Evolutionary conservation across 2,329 filamentous ascomycete genomes (phyloP), one percentile per base, ranked within the genome.

Genomic region (Drechslera avenae): DNA sequence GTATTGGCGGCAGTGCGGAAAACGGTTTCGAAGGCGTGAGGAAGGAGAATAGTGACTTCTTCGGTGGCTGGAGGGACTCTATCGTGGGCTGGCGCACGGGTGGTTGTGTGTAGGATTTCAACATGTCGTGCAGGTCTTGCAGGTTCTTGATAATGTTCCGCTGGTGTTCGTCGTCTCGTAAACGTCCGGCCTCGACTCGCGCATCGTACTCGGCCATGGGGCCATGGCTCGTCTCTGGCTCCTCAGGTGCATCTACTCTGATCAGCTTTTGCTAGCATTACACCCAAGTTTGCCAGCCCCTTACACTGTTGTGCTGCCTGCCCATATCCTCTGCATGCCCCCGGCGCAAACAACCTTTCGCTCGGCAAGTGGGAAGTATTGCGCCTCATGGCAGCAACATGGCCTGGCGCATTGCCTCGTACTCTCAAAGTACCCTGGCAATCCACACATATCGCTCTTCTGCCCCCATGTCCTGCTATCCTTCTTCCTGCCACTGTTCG

Each of bases 161-260:
- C 74, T 99, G 94, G 75, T 97, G 90, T 59, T 91, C 86, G 71
- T 99, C 94, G 72, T 97, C 90, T 58, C 88, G 83, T 58, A 99
- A 73, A 40, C 84, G 79, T 9, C 91, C 90, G 35, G 80, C 77
- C 39, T 85, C 79, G 7, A 99, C 92, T 39, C 93, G 84, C 52
- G 82, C 80, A 72, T 97, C 88, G 73, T 99, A 99, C 74, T 97
- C 93, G 58, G 86, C 83, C 67, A 97, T 81, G 2, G 94, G 94
- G 0, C 92, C 92, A 54, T 63, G 57, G 28, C 17, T 46, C n/a
- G 41, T 50, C 9, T 34, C 48, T 3, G 53, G 35, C 5, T 63
- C 53, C 21, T 57, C 50, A 13, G 32, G 48, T 14, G 55, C 52
- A 40, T 55, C 60, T 64, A 30, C 5, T 3, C 12, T 18, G 1